A percentile compares a stretch with the other conserved stretches of the same genome.
phyloP scores from a whole-genome alignment of 345 rosid species.

The Orychophragmus violaceus region DNA sequence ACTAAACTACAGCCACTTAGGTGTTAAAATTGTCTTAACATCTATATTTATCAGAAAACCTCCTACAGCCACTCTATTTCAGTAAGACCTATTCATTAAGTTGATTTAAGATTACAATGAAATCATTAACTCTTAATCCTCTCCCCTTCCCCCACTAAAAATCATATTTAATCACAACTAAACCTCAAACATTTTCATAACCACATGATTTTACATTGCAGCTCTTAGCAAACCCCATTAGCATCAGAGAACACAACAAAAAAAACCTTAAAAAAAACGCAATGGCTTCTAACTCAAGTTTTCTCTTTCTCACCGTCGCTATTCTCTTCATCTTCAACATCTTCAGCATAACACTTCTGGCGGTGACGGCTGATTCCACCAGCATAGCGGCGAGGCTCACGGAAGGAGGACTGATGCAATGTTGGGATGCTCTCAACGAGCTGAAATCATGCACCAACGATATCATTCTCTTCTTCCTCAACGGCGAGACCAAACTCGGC shows the following conservation, averaged over 20 bases:
- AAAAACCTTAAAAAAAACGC: background rate
- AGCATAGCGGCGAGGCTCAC: constrained; percentile 27
- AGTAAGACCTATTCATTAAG: background rate
- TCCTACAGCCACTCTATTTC: background rate
- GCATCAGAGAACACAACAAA: background rate
- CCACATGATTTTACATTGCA: background rate
- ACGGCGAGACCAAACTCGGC: constrained; percentile 50
- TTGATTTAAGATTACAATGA: background rate
- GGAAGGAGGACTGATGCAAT: constrained; percentile 42
- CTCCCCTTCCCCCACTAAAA: background rate
- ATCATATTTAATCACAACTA: background rate
- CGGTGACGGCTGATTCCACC: background rate
- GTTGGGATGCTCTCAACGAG: too few relatives aligned
- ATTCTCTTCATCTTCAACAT: background rate
- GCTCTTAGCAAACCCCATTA: background rate
- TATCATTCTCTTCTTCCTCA: too few relatives aligned
- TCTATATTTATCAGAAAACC: too few relatives aligned
- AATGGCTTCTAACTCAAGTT: constrained; percentile 18
- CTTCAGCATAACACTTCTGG: constrained; percentile 7
- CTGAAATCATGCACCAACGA: too few relatives aligned
- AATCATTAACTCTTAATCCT: background rate
- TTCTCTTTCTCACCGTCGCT: background rate
- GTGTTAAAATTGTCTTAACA: too few relatives aligned
- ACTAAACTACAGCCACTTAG: background rate
- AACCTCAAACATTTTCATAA: background rate